phyloP scores from a whole-genome alignment of 2,329 filamentous ascomycete species.

The Albophoma yamanashiensis region DNA sequence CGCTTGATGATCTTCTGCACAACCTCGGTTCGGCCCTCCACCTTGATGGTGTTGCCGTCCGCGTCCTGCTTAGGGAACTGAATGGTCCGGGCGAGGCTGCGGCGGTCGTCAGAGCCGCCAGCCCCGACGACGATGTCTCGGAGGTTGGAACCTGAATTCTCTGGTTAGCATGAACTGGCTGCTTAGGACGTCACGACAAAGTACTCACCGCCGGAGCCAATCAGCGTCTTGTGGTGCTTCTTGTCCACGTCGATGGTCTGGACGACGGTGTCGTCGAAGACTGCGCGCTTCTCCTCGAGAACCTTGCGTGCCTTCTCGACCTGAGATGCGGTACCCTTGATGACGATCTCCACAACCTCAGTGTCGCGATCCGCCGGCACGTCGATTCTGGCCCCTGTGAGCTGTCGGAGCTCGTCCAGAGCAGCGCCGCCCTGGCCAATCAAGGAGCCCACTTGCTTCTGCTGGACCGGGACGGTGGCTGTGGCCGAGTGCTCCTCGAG shows the following conservation, averaged over 20 bases:
- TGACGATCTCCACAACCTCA: constrained; percentile 70
- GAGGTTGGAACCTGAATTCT: constrained; percentile 61
- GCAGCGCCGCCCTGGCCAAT: constrained; percentile 86
- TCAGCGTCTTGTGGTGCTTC: constrained; percentile 84
- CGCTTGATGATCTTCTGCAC: constrained; percentile 82
- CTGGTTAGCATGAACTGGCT: constrained; percentile 2
- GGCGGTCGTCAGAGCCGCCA: constrained; percentile 79
- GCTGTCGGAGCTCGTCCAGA: constrained; percentile 79
- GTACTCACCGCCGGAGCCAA: constrained; percentile 73
- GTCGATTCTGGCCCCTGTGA: constrained; percentile 82
- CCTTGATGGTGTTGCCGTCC: constrained; percentile 71
- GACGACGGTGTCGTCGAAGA: constrained; percentile 83
- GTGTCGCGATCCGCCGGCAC: constrained; percentile 73
- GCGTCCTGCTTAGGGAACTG: constrained; percentile 88
- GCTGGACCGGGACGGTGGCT: constrained; percentile 73
- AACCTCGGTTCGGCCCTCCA: constrained; percentile 74
- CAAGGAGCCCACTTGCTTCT: constrained; percentile 84
- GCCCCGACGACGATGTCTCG: constrained; percentile 78
- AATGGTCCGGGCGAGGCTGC: constrained; percentile 77
- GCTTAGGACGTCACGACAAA: not conserved
- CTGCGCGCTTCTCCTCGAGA: constrained; percentile 72
- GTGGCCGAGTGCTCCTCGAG: constrained; percentile 78
- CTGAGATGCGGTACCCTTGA: constrained; percentile 86
- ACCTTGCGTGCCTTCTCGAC: constrained; percentile 88
- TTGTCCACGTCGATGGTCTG: constrained; percentile 84